Evolutionary conservation across 73 alveolate species (phyloP), one percentile per base, ranked within the genome.

Genomic region (Stentor roeselii): DNA sequence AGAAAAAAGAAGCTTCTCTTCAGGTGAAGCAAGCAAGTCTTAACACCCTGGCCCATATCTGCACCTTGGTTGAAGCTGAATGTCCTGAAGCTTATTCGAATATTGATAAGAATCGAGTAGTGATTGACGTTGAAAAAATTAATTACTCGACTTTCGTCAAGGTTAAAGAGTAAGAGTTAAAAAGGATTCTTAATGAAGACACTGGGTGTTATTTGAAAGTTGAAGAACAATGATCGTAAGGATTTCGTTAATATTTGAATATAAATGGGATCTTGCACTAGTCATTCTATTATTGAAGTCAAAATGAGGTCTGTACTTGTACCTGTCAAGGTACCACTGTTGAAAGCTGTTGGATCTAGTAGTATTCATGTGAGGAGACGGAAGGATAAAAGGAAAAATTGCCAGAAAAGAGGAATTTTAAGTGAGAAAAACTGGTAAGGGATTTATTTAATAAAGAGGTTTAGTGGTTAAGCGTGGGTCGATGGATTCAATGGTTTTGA

Each of bases 61-160:
- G n/a, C n/a, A 76, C 84, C 39, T 6, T 76, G 78, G 84, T 76
- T 15, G 84, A 41, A 39, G 59, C 14, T 37, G 84, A 76, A 76
- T 76, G 84, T 2, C 84, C 84, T 37, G 36, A 76, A 76, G 84
- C 84, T n/a, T 39, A n/a, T 76, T 14, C 60, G 21, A 34, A 76
- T 78, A n/a, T 76, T 1, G 84, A 76, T 37, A 76, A 76, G 39
- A 36, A 76, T 21, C 32, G 67, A 2, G 74, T 76, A 0, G 30
- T 39, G 34, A 76, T 76, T 76, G 21, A 36, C 14, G 27, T 67
- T n/a, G 80, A 67, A 21, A 67, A 21, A 32, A 67, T 67, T 0
- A 67, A 67, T 34, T 21, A 67, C n/a, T 21, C 80, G n/a, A 67
- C 80, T 36, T 67, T 67, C 2, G 41, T 14, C 34, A 67, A 34